A percentile compares a stretch with the other conserved stretches of the same genome.
Evolutionary conservation across 176 grass and related monocot species (phyloP).

Genomic region (Aegilops umbellulata): DNA sequence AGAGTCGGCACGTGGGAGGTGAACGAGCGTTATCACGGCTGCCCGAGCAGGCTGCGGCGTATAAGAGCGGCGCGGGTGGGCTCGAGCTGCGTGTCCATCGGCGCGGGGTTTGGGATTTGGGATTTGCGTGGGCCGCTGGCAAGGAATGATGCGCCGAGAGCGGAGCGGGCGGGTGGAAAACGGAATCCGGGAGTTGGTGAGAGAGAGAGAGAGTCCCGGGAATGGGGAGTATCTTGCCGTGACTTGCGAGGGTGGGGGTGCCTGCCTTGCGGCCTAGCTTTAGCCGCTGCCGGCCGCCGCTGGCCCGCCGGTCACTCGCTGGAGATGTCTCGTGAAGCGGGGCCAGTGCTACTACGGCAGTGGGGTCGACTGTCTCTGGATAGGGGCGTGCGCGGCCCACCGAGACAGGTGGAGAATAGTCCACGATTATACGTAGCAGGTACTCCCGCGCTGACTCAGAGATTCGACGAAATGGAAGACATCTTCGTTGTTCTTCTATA

Average conservation of each 20-base stretch:
- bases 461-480: background rate
- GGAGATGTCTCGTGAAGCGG: background rate
- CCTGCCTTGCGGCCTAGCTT: background rate
- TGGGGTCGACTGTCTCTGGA: background rate
- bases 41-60: slow-evolving; percentile 20
- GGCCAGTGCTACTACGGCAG: background rate
- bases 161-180: slow-evolving; percentile 6
- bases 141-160: slow-evolving; percentile 50
- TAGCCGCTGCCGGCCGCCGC: background rate
- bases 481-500: too few relatives aligned
- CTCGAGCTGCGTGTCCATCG: slow-evolving; percentile 40
- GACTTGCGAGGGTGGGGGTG: slow-evolving; percentile 25
- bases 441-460: background rate
- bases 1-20: background rate
- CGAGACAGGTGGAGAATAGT: slow-evolving; percentile 1
- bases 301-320: background rate
- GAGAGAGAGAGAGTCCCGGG: background rate
- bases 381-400: background rate
- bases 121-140: slow-evolving; percentile 57
- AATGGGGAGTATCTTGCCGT: slow-evolving; percentile 28
- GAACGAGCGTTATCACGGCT: slow-evolving; percentile 6
- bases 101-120: slow-evolving; percentile 58
- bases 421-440: slow-evolving; percentile 25
- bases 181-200: slow-evolving; percentile 41
- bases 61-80: slow-evolving; percentile 50